Conservation (phyloP, 2,329 filamentous ascomycete genomes). For the Lecanicillium sp. region DNA sequence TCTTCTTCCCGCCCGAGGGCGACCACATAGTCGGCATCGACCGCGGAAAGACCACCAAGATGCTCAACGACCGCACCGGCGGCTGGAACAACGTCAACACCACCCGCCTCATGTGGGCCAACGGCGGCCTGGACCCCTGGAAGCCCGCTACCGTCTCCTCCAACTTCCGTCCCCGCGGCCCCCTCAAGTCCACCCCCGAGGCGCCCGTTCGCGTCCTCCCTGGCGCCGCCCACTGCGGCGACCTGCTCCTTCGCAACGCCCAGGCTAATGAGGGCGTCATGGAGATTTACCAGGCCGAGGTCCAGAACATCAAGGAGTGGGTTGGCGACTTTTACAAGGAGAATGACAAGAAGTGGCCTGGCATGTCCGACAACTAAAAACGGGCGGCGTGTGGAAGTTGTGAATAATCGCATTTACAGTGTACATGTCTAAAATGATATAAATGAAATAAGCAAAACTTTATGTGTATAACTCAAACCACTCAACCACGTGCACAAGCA, state of each 20-base stretch:
- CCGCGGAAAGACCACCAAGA: slow-evolving; percentile 25
- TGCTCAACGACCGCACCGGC: slow-evolving; percentile 16
- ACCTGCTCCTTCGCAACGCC: slow-evolving; percentile 56
- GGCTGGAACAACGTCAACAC: slow-evolving; percentile 6
- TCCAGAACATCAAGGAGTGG: slow-evolving; percentile 55
- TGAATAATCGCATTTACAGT: too few species aligned
- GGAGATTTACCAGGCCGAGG: slow-evolving; percentile 48
- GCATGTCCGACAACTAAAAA: too few species aligned
- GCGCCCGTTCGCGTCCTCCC: slow-evolving; percentile 31
- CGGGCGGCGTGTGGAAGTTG: too few species aligned
- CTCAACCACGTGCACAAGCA: too few species aligned
- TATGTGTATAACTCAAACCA: too few species aligned
- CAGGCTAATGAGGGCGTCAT: slow-evolving; percentile 48
- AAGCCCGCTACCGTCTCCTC: slow-evolving; percentile 5
- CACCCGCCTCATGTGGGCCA: slow-evolving; percentile 6
- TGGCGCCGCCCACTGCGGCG: slow-evolving; percentile 47
- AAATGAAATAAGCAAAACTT: too few species aligned
- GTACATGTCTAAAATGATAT: too few species aligned
- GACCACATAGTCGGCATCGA: slow-evolving; percentile 22
- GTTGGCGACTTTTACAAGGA: slow-evolving; percentile 43
- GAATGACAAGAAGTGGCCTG: neutral
- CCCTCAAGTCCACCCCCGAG: slow-evolving; percentile 35
- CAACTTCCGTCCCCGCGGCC: neutral
- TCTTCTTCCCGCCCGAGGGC: neutral
- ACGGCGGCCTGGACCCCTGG: slow-evolving; percentile 7